Percentiles rank a stretch among this genome's conserved stretches.
These are phyloP conservation scores for Capillidium rhysosporum DNA, from an alignment of 371 early-diverging fungal genomes.

Conservation along the genomic window DNA sequence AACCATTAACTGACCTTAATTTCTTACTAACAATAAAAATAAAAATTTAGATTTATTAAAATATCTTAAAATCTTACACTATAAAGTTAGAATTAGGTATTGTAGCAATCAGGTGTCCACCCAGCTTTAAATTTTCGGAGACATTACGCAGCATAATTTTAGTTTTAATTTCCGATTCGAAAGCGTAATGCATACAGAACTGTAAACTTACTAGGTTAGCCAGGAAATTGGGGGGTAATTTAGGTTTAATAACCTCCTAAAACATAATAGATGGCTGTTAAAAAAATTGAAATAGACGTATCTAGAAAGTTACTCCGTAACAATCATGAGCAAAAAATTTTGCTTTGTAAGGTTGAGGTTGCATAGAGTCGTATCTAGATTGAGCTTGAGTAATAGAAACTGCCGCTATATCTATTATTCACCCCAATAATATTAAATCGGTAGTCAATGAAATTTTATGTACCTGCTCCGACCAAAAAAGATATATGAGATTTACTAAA, in stretches of 20 bases:
- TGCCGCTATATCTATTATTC: constrained; percentile 67
- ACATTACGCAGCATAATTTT: constrained; percentile 74
- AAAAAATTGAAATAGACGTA: too few relatives aligned
- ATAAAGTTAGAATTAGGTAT: constrained; percentile 89
- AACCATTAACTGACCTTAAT: constrained; percentile 16
- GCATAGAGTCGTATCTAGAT: constrained; percentile 38
- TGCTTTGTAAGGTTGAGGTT: constrained; percentile 35
- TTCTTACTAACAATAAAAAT: too few relatives aligned
- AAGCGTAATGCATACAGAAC: constrained; percentile 97
- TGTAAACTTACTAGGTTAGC: constrained; percentile 81
- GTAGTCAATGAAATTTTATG: not conserved
- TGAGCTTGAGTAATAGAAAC: constrained; percentile 82
- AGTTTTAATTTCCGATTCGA: constrained; percentile 64
- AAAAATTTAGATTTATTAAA: not conserved
- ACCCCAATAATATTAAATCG: not conserved
- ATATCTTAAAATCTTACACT: constrained; percentile 48
- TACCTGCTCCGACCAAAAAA: constrained; percentile 53
- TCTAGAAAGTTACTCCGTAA: constrained; percentile 33
- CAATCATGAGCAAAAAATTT: constrained; percentile 69
- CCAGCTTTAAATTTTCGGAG: constrained; percentile 40
- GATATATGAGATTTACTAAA: constrained; percentile 67
- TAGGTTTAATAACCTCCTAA: not conserved
- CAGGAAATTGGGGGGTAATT: constrained; percentile 1
- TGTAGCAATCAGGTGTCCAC: constrained; percentile 86
- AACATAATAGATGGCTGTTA: not conserved